These are phyloP conservation scores for Babesia bovis DNA, from an alignment of 169 alveolate species.

Conservation along the genomic window DNA sequence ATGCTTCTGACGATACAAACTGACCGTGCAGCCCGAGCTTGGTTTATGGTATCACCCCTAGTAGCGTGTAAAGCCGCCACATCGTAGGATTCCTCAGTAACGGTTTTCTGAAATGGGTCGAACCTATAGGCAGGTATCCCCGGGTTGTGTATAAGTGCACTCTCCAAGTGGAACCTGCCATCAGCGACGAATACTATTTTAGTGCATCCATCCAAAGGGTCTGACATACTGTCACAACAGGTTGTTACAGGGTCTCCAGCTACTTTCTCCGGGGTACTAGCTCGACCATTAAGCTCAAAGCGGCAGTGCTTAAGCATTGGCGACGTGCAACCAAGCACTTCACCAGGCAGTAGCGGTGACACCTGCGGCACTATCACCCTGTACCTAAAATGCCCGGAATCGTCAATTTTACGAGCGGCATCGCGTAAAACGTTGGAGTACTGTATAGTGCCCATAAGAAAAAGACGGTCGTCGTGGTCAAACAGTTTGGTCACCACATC, in stretches of 20 bases:
- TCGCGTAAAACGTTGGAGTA: constrained; percentile 75
- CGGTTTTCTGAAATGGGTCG: constrained; percentile 90
- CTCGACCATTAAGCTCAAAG: constrained; percentile 10
- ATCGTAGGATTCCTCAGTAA: constrained; percentile 88
- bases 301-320: constrained; percentile 72
- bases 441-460: constrained; percentile 90
- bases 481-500: constrained; percentile 80
- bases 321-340: constrained; percentile 94
- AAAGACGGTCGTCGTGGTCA: constrained; percentile 70
- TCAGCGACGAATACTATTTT: constrained; percentile 92
- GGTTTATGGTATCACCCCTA: constrained; percentile 81
- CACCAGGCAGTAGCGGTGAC: constrained; percentile 97
- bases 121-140: constrained; percentile 86
- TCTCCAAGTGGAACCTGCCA: constrained; percentile 99
- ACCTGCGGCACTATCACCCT: constrained; percentile 88
- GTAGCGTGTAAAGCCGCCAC: constrained; percentile 83
- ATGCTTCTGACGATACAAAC: constrained; percentile 80
- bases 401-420: constrained; percentile 54
- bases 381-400: constrained; percentile 63
- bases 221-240: neutral
- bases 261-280: neutral
- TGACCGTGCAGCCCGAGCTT: constrained; percentile 56
- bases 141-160: constrained; percentile 98
- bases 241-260: constrained; percentile 2
- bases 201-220: constrained; percentile 12